Base-by-base conservation (phyloP, 192 early-diverging fungal genomes). In the Physocladia obscura region DNA sequence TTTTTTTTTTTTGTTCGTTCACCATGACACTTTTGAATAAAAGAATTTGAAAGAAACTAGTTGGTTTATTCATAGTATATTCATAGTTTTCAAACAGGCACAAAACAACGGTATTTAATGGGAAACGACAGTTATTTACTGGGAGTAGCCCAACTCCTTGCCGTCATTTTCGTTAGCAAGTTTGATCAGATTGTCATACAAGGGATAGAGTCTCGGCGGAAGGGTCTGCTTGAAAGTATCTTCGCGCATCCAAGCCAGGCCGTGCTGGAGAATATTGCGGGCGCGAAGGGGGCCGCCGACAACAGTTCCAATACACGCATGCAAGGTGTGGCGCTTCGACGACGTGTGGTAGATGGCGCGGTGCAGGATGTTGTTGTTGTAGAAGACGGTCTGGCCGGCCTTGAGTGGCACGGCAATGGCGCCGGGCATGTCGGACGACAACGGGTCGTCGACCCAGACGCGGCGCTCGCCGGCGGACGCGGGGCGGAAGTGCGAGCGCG, bases 311-410 rank as follows among this genome's bases (percentile, higher is more conserved):
- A 82, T 81, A 31, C 70, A 80, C 37, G 73, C 81, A 40, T 82
- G 81, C 8, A 82, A 62, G 2, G 81, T 82, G 17, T 67, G 69
- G 32, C 81, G 76, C 67, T 82, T 80, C 8, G 59, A 61, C 34
- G 67, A 37, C 30, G 40, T 61, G 49, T 58, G 57, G 37, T 82
- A 82, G 13, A 72, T 64, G 36, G 78, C 81, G 38, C 81, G 81
- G 51, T 82, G 81, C 38, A 82, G 44, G 40, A 82, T 79, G 39
- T 82, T 82, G 61, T 82, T 82, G 65, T 82, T 80, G 51, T 82
- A 82, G 62, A 82, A 82, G 15, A 82, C 78, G 3, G 81, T 82
- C 67, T 82, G 81, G 30, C 81, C 81, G 17, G 81, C 75, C 38
- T 75, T 73, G 1, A 82, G 24, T 3, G 44, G 27, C 4, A 82